Evolutionary conservation across 441 rosid genomes (phyloP), one percentile per base, ranked within the genome.

Genomic region (Erodium texanum): DNA sequence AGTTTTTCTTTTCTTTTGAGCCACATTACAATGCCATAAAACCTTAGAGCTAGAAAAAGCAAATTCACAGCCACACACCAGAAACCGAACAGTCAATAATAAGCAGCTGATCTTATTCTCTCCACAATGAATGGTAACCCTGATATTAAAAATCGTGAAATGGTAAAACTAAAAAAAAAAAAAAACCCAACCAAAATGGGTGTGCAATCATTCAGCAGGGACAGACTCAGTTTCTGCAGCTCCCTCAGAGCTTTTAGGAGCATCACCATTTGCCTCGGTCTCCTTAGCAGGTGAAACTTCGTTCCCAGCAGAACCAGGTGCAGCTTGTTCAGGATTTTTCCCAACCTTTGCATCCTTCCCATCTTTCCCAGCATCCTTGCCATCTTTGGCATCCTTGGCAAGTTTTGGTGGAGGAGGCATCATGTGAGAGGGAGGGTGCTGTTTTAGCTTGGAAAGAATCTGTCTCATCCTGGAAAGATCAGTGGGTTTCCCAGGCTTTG

Each of bases 401-500:
- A 12, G 14, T 38, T 38, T 38, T 5, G 45, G 45, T 38, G 45
- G 45, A 7, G 45, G 45, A 38, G 45, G 45, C 3, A 38, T 38
- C 45, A 38, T 38, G 45, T 38, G 45, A 38, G 45, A 12, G 1
- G 45, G 45, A 38, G 45, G 45, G 14, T 38, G 45, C 7, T 38
- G 45, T 38, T 38, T 38, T 12, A 38, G 45, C 45, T 38, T 38
- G 11, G 7, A 38, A 38, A 89, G 85, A 43, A 91, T 75, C 70
- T 94, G 97, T 66, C 97, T 83, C 96, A 94, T 86, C 75, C 99
- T 89, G 5, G 90, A 73, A 20, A 93, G 87, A 74, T 93, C 99
- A 3, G 97, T 86, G 10, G 89, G 96, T 79, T 91, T 93, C 73
- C 97, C 97, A 18, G 99, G 97, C 77, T 91, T 93, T 24, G 97